Conservation (phyloP, 2,329 filamentous ascomycete species). For the Fusarium udum region DNA sequence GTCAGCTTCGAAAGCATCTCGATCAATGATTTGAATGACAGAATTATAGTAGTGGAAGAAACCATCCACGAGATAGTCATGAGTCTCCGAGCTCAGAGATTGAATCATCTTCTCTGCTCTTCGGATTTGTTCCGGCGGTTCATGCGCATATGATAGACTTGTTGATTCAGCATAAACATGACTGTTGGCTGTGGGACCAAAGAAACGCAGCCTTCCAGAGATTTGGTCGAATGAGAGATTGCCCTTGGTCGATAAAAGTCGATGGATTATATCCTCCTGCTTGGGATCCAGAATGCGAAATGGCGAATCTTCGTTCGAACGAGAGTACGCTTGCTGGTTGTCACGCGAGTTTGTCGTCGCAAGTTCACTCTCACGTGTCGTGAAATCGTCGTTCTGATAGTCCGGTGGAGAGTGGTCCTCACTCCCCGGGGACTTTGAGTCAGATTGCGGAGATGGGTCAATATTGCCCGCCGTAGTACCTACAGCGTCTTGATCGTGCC, state of each 20-base stretch:
- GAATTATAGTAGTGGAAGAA: constrained; percentile 64
- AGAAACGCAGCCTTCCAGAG: constrained; percentile 61
- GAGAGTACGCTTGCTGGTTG: constrained; percentile 35
- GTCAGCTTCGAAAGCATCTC: constrained; percentile 59
- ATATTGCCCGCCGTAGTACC: neutral
- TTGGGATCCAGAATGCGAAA: constrained; percentile 52
- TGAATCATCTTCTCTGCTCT: constrained; percentile 59
- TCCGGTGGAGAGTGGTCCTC: constrained; percentile 46
- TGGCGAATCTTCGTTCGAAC: constrained; percentile 45
- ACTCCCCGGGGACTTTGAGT: constrained; percentile 25
- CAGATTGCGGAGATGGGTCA: constrained; percentile 11
- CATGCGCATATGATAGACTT: constrained; percentile 48
- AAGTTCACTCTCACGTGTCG: constrained; percentile 41
- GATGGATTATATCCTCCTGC: constrained; percentile 59
- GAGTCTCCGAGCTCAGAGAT: constrained; percentile 55
- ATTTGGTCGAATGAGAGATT: constrained; percentile 62
- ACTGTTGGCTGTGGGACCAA: constrained; percentile 63
- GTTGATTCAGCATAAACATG: constrained; percentile 58
- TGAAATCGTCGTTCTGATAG: constrained; percentile 47
- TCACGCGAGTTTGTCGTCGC: constrained; percentile 29
- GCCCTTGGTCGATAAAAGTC: constrained; percentile 59
- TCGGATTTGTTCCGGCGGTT: constrained; percentile 56
- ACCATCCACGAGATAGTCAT: constrained; percentile 61
- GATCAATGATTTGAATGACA: constrained; percentile 59
- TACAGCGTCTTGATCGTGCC: constrained; percentile 49